These are phyloP conservation scores for Immersiporthe knoxdaviesiana DNA, from an alignment of 2,329 filamentous ascomycete genomes.

Conservation along the genomic window DNA sequence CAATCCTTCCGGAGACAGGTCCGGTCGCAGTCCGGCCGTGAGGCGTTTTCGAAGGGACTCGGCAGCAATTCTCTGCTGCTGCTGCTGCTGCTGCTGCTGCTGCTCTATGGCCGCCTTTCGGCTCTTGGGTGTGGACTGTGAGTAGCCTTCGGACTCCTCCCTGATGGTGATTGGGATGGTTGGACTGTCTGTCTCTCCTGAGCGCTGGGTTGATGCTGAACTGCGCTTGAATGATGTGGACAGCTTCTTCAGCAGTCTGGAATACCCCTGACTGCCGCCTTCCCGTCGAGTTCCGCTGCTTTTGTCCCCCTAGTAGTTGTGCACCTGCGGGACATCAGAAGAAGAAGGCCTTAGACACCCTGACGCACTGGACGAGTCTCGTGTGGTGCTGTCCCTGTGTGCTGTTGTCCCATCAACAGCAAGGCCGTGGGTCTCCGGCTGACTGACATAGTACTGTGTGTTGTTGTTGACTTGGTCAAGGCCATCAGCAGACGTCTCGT, in stretches of 20 bases:
- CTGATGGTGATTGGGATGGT: neutral
- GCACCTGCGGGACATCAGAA: neutral
- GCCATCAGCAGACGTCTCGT: neutral
- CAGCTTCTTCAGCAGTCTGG: slow-evolving; percentile 9
- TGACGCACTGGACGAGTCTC: neutral
- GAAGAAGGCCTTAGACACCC: neutral
- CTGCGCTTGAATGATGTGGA: slow-evolving; percentile 20
- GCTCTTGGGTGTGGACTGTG: neutral
- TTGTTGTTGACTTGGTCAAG: neutral
- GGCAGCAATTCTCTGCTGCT: neutral
- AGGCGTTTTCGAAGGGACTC: slow-evolving; percentile 15
- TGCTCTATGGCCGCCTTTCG: neutral
- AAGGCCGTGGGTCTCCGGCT: neutral
- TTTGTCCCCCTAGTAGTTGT: neutral
- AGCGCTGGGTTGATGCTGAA: neutral
- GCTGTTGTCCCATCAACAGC: neutral
- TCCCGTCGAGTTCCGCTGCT: neutral
- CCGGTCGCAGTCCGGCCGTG: slow-evolving; percentile 11
- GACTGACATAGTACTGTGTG: neutral
- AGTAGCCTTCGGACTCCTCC: neutral
- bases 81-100: neutral
- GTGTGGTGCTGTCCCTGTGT: neutral
- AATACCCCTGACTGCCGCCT: neutral
- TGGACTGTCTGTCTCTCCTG: neutral
- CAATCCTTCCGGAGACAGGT: neutral